These are phyloP conservation scores for Blastomyces parvus DNA, from an alignment of 2,329 filamentous ascomycete genomes.

Conservation along the genomic window DNA sequence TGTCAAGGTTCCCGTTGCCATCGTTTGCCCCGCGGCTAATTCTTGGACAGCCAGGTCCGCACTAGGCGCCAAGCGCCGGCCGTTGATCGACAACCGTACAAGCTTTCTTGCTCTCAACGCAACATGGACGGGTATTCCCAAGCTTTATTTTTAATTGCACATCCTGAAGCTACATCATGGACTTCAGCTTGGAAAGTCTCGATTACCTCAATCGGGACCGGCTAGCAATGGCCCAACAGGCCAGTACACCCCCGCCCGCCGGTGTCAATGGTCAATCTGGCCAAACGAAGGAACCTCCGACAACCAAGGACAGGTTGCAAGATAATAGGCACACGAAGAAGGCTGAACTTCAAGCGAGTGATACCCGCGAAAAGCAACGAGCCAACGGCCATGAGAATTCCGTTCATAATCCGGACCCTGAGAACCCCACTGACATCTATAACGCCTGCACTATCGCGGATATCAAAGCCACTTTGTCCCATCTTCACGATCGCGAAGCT, in stretches of 20 bases:
- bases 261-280: not conserved
- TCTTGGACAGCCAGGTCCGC: no score
- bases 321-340: constrained; percentile 3
- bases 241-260: not conserved
- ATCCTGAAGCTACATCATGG: not conserved
- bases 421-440: constrained; percentile 42
- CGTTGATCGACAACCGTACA: not conserved
- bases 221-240: not conserved
- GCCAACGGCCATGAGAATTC: constrained; percentile 15
- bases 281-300: not conserved
- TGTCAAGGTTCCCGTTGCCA: not conserved
- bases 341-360: not conserved
- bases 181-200: constrained; percentile 3
- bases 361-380: constrained; percentile 1
- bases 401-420: not conserved
- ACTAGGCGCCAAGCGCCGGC: not conserved
- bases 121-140: not conserved
- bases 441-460: constrained; percentile 67
- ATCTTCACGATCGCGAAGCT: constrained; percentile 67
- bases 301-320: not conserved
- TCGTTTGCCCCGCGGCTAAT: not conserved
- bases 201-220: constrained; percentile 1
- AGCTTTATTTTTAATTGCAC: not conserved
- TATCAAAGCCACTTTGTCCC: constrained; percentile 65
- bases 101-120: not conserved